Percentiles rank a stretch among this genome's conserved stretches.
phyloP scores from a whole-genome alignment of 768 basidiomycete species.

The Pseudohyphozyma bogoriensis region DNA sequence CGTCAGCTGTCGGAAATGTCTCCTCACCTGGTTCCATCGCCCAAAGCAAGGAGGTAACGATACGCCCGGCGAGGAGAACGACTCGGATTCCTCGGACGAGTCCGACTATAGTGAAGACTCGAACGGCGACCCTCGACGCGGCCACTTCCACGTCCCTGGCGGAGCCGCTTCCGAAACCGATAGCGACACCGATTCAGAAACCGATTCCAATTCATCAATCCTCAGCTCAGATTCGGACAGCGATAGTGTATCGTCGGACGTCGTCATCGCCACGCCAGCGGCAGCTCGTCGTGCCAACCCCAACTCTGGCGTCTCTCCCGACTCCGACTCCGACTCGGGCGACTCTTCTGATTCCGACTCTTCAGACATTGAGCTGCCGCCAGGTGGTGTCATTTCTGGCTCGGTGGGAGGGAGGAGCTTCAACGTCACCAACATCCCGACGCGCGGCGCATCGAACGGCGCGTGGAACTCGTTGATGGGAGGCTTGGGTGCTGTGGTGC shows the following conservation, averaged over 20 bases:
- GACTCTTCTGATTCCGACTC: not conserved
- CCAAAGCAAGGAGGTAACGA: not conserved
- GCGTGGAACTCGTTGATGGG: too few relatives aligned
- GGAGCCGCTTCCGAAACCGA: not conserved
- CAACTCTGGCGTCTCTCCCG: too few relatives aligned
- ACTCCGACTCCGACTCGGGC: not conserved
- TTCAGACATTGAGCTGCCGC: not conserved
- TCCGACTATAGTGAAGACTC: too few relatives aligned
- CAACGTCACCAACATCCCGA: too few relatives aligned
- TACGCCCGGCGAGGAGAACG: not conserved
- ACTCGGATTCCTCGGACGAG: not conserved
- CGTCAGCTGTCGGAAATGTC: constrained; percentile 25
- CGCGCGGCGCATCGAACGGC: too few relatives aligned
- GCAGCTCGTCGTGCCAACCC: too few relatives aligned
- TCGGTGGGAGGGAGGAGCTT: not conserved
- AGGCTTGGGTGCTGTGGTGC: too few relatives aligned
- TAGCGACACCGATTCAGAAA: not conserved
- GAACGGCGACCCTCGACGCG: too few relatives aligned
- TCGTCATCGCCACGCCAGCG: too few relatives aligned
- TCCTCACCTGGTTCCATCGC: constrained; percentile 27
- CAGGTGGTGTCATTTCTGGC: not conserved
- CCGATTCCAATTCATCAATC: not conserved
- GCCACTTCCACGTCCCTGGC: too few relatives aligned
- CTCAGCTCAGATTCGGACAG: not conserved
- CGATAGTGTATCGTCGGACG: not conserved